Evolutionary conservation across 2,329 filamentous ascomycete genomes (phyloP), one percentile per base, ranked within the genome.

Genomic region (Trichoderma polysporum): DNA sequence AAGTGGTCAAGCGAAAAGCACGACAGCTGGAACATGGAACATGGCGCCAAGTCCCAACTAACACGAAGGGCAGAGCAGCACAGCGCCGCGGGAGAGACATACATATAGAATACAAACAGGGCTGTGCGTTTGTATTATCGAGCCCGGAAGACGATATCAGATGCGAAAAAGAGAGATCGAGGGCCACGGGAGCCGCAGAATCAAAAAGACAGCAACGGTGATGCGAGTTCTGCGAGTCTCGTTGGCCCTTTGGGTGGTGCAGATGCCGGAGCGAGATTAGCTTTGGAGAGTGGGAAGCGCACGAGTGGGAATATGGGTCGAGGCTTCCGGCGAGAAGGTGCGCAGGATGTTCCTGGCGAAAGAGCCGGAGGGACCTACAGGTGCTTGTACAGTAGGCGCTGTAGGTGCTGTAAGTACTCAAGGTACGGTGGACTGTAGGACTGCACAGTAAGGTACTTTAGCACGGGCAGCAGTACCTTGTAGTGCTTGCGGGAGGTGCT

Each of bases 291-390:
- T 66, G 66, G 63, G 70, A 68, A 67, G 69, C 67, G 69, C 41
- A 50, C 71, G 66, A 63, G 50, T 67, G 70, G 70, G 68, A 45
- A 45, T 41, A 74, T 71, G 71, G 72, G 70, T 73, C 70, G 70
- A 72, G 71, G 70, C 69, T 70, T 68, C 71, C 70, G 70, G 70
- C 67, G 69, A 67, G 65, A 65, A 70, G 68, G 72, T 69, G 70
- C 69, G 72, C 69, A 70, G 64, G 70, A 71, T 63, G 71, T 73
- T 72, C 69, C 68, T 69, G 69, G 67, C 60, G 69, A 47, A 39
- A 31, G 56, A 29, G 29, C 22, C 29, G n/a, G 52, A 35, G 62
- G 15, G 47, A 64, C 62, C 65, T 60, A 22, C 39, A 37, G 59
- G 50, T 49, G 45, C 45, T 15, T 29, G 52, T 29, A 19, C 17